These are phyloP conservation scores for Ocimum tenuiflorum DNA, from an alignment of 257 asterid genomes.

Conservation along the genomic window DNA sequence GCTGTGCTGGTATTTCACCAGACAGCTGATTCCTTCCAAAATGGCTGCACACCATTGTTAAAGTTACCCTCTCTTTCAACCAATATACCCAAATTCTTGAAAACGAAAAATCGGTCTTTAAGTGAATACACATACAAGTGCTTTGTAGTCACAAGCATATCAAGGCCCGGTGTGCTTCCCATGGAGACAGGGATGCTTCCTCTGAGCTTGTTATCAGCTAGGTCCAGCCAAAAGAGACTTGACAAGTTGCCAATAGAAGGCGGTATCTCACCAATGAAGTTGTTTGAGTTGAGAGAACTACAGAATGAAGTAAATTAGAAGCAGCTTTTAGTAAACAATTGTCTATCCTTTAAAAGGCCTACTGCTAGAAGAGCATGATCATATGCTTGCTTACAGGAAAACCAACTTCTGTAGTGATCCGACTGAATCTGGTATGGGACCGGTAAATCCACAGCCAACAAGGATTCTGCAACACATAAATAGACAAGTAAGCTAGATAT, in stretches of 20 bases:
- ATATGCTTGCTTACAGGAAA: conserved; percentile 50
- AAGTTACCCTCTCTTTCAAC: background rate
- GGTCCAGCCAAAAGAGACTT: conserved; percentile 67
- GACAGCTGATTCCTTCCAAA: conserved; percentile 66
- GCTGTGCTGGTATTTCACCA: conserved; percentile 62
- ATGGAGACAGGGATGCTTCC: conserved; percentile 77
- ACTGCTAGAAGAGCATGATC: background rate
- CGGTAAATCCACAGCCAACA: conserved; percentile 72
- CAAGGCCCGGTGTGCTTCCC: conserved; percentile 72
- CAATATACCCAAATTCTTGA: background rate
- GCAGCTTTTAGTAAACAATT: background rate
- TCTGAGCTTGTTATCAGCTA: conserved; percentile 71
- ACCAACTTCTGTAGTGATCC: conserved; percentile 56
- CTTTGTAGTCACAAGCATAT: conserved; percentile 55
- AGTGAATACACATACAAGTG: conserved; percentile 59
- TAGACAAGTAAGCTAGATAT: background rate
- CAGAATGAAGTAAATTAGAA: background rate
- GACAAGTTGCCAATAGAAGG: conserved; percentile 49
- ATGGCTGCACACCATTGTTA: conserved; percentile 47
- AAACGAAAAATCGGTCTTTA: background rate
- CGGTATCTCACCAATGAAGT: conserved; percentile 66
- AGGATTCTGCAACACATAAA: conserved; percentile 47
- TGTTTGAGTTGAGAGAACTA: conserved; percentile 74
- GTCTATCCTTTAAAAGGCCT: background rate
- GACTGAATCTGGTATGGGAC: conserved; percentile 58